phyloP scores from a whole-genome alignment of 495 filamentous ascomycete genomes.

The Lepidopterella palustris region DNA sequence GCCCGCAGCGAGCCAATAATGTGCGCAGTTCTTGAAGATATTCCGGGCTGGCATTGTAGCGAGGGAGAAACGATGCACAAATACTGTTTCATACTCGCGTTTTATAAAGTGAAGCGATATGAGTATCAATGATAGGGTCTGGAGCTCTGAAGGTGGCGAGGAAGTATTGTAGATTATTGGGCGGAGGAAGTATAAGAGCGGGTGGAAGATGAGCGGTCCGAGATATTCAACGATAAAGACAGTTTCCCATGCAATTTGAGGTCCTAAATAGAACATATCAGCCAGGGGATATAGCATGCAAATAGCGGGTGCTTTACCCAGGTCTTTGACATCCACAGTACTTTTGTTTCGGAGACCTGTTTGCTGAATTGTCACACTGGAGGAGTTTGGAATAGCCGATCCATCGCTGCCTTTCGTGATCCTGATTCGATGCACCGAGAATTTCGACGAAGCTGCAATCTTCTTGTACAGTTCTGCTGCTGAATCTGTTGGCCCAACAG shows the following conservation, averaged over 20 bases:
- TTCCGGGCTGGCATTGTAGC: conserved; percentile 85
- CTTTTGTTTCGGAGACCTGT: conserved; percentile 60
- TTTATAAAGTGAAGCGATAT: conserved; percentile 84
- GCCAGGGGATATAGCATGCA: not conserved
- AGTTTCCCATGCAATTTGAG: conserved; percentile 86
- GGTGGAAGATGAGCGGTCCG: conserved; percentile 89
- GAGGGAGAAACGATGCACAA: conserved; percentile 89
- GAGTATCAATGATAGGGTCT: conserved; percentile 64
- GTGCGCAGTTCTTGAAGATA: conserved; percentile 84
- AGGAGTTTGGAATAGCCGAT: conserved; percentile 60
- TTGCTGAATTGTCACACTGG: conserved; percentile 55
- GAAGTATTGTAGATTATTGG: conserved; percentile 63
- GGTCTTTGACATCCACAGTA: conserved; percentile 83
- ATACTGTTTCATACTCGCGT: conserved; percentile 89
- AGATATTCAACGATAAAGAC: conserved; percentile 94
- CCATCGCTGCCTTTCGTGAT: conserved; percentile 68
- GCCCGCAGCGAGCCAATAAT: conserved; percentile 84
- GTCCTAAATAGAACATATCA: conserved; percentile 48
- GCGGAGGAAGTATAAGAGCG: conserved; percentile 61
- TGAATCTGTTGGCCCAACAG: conserved; percentile 26
- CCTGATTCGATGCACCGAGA: conserved; percentile 55
- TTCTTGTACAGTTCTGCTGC: conserved; percentile 46
- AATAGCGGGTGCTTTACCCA: conserved; percentile 51
- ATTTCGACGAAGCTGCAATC: conserved; percentile 49
- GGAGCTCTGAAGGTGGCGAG: conserved; percentile 53